Conservation (phyloP, 495 filamentous ascomycete species). For the Penicillium maclennaniae region DNA sequence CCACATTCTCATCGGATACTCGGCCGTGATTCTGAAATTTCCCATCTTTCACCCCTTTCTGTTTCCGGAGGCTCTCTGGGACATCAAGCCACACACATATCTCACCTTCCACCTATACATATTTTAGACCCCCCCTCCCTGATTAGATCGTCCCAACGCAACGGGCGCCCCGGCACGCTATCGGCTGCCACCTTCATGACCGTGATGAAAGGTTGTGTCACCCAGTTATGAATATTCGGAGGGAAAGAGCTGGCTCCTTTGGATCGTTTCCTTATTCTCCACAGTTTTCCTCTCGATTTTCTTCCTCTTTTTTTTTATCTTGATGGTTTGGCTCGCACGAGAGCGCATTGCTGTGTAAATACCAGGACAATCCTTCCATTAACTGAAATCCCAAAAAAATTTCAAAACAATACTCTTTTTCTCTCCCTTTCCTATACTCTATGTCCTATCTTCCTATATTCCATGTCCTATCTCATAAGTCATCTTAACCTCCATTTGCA, state of each 20-base stretch:
- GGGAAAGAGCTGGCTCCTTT: slow-evolving; percentile 14
- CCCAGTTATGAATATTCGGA: slow-evolving; percentile 4
- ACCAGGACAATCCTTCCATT: slow-evolving; percentile 6
- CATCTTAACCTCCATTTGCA: too few species aligned
- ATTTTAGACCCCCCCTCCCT: slow-evolving; percentile 17
- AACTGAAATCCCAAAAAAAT: slow-evolving; percentile 17
- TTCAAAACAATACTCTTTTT: slow-evolving; percentile 3
- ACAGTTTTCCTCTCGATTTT: neutral
- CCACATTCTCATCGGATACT: neutral
- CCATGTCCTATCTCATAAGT: too few species aligned
- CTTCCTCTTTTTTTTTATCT: neutral
- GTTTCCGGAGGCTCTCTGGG: slow-evolving; percentile 7
- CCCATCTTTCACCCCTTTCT: neutral
- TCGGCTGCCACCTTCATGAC: slow-evolving; percentile 19
- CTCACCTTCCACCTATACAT: slow-evolving; percentile 21
- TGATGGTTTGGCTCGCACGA: neutral
- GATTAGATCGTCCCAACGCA: slow-evolving; percentile 21
- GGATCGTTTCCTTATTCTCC: neutral
- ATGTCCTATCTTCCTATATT: too few species aligned
- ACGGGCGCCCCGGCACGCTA: slow-evolving; percentile 16
- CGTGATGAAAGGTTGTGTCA: slow-evolving; percentile 25
- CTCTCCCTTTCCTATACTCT: too few species aligned
- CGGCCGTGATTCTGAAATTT: neutral
- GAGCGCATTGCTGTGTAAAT: slow-evolving; percentile 18
- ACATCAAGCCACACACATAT: slow-evolving; percentile 7